Evolutionary conservation across 2,329 filamentous ascomycete genomes (phyloP), one percentile per base, ranked within the genome.

Genomic region (Verticillium alfalfae): DNA sequence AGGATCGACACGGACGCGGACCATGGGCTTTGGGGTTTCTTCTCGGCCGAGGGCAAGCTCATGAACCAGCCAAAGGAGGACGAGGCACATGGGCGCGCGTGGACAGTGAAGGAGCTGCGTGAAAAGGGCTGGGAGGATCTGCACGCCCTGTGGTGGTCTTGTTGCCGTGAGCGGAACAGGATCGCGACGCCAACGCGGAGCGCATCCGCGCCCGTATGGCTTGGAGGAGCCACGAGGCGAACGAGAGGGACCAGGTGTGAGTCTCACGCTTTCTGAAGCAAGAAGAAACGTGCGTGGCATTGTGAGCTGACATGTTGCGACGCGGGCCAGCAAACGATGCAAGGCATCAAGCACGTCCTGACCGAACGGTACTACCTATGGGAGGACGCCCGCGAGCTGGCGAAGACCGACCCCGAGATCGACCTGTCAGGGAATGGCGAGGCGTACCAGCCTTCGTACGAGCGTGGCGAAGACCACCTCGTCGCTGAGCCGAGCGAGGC

Each of bases 1-100:
- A 73, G 80, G 56, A 73, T 89, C 37, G 73, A 84, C 65, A 83
- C 82, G 52, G 88, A 92, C 71, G 82, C 86, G 34, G 78, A 93
- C 66, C 95, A 99, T 76, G 94, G 93, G 36, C 87, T 99, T 12
- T 98, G 91, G 90, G 89, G 86, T 1, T 99, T 99, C 78, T 98
- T 99, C 77, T 87, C 88, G 69, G 82, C 82, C 65, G 83, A 88
- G 66, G 85, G 85, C 66, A 84, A 87, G 70, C 77, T 88, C n/a
- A 75, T 97, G 69, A 83, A 84, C 68, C 88, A 88, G 8, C 93
- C 93, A 5, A 82, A 86, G 39, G 88, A 94, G 67, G 87, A 90
- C 61, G 73, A 81, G 58, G 79, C 84, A 66, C 89, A 95, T 75
- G 95, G 95, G 16, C 86, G 95, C 60, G 81, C 87, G 34, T 99